Conservation (phyloP, 1,284 basidiomycete species). For the Melampsora americana region DNA sequence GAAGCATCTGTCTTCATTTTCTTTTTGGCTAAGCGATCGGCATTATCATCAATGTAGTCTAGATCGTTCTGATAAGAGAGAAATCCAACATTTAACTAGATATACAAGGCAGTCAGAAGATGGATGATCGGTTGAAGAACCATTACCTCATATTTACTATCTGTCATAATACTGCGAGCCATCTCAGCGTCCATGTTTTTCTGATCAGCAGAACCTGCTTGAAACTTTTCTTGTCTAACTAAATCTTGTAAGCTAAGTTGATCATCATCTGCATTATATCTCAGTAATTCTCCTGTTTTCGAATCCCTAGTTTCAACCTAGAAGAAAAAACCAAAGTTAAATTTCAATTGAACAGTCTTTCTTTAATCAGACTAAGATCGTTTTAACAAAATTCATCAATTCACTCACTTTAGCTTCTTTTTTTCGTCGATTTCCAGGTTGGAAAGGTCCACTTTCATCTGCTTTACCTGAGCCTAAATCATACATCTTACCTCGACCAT, state of each 20-base stretch:
- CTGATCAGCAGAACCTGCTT: slow-evolving; percentile 80
- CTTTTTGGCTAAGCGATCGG: slow-evolving; percentile 80
- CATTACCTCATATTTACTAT: slow-evolving; percentile 78
- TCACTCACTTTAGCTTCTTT: slow-evolving; percentile 66
- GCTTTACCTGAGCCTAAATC: slow-evolving; percentile 73
- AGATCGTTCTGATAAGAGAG: slow-evolving; percentile 36
- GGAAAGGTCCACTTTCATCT: slow-evolving; percentile 56
- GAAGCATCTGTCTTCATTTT: slow-evolving; percentile 94
- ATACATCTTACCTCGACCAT: slow-evolving; percentile 79
- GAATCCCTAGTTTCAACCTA: slow-evolving; percentile 80
- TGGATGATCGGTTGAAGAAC: slow-evolving; percentile 38
- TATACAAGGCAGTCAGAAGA: slow-evolving; percentile 12
- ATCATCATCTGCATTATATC: slow-evolving; percentile 84
- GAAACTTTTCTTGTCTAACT: slow-evolving; percentile 84
- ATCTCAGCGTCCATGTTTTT: slow-evolving; percentile 88
- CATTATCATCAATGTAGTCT: slow-evolving; percentile 88
- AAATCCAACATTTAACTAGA: background rate
- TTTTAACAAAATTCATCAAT: background rate
- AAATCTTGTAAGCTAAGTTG: slow-evolving; percentile 79
- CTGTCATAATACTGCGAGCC: slow-evolving; percentile 78
- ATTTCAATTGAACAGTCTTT: too few species aligned
- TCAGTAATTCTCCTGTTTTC: slow-evolving; percentile 76
- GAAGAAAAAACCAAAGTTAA: too few species aligned
- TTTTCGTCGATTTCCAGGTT: slow-evolving; percentile 69
- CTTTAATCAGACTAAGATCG: background rate